Conservation (phyloP, 148 eudicot species). For the Gaultheria prostrata region DNA sequence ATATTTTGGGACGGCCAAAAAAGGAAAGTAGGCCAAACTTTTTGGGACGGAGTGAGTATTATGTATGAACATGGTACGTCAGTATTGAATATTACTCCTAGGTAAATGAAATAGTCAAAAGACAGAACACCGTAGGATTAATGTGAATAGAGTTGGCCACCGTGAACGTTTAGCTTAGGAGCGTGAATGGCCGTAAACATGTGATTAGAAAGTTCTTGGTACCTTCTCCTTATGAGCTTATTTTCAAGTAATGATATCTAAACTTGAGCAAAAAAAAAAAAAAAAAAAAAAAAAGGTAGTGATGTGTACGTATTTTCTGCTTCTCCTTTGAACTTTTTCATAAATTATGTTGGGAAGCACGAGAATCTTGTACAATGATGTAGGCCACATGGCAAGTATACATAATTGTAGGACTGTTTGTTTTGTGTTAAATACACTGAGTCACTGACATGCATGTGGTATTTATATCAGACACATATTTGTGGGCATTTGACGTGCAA, state of each 20-base stretch:
- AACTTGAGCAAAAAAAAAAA: not conserved
- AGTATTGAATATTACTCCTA: not conserved
- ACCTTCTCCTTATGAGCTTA: not conserved
- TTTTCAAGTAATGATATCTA: not conserved
- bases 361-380: not conserved
- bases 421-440: not conserved
- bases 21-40: no score
- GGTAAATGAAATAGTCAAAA: not conserved
- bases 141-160: not conserved
- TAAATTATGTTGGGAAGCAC: not conserved
- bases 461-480: not conserved
- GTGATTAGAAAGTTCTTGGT: not conserved
- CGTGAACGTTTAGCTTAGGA: not conserved
- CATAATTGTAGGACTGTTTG: conserved; percentile 3
- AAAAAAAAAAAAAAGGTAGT: not conserved
- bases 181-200: not conserved
- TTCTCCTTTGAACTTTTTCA: not conserved
- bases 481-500: conserved; percentile 15
- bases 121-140: not conserved
- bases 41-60: no score
- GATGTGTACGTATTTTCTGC: not conserved
- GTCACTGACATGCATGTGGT: conserved; percentile 12
- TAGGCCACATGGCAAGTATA: not conserved
- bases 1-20: no score
- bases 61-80: not conserved